Evolutionary conservation across 495 filamentous ascomycete genomes (phyloP).

Genomic region (Ramalina intermedia): DNA sequence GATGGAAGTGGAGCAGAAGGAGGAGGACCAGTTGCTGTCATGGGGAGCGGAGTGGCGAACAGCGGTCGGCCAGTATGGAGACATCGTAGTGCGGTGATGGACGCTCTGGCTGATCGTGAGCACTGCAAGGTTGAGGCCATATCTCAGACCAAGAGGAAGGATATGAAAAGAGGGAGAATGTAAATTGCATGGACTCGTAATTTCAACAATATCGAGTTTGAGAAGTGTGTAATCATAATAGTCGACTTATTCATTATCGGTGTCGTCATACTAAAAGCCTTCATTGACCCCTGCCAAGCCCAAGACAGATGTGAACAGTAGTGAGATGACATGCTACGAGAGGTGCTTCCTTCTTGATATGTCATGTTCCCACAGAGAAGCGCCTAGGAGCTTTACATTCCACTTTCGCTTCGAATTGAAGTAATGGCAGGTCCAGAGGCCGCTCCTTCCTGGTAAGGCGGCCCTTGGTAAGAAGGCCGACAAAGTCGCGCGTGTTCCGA

Average conservation of each 20-base stretch:
- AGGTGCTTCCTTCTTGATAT: too few relatives aligned
- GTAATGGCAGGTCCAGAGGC: background rate
- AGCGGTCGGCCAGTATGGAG: constrained; percentile 39
- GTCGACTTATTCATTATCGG: too few relatives aligned
- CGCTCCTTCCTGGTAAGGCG: background rate
- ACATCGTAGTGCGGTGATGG: constrained; percentile 25
- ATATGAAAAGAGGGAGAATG: constrained; percentile 29
- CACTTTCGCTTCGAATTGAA: too few relatives aligned
- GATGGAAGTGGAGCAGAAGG: constrained; percentile 56
- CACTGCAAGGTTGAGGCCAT: constrained; percentile 31
- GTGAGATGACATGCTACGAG: too few relatives aligned
- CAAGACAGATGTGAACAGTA: too few relatives aligned
- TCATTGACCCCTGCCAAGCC: too few relatives aligned
- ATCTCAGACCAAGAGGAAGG: constrained; percentile 25
- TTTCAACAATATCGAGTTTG: constrained; percentile 13
- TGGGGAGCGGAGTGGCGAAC: constrained; percentile 46
- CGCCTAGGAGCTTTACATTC: too few relatives aligned
- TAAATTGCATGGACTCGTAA: constrained; percentile 35
- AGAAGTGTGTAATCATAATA: too few relatives aligned
- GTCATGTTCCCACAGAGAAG: too few relatives aligned
- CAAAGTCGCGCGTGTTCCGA: constrained; percentile 10
- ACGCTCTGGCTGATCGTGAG: constrained; percentile 24
- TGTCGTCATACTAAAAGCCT: background rate
- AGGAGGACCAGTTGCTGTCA: constrained; percentile 73
- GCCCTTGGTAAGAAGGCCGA: too few relatives aligned